Evolutionary conservation across 106 monocot species (phyloP), one percentile per base, ranked within the genome.

Genomic region (Dendrobium chrysotoxum): DNA sequence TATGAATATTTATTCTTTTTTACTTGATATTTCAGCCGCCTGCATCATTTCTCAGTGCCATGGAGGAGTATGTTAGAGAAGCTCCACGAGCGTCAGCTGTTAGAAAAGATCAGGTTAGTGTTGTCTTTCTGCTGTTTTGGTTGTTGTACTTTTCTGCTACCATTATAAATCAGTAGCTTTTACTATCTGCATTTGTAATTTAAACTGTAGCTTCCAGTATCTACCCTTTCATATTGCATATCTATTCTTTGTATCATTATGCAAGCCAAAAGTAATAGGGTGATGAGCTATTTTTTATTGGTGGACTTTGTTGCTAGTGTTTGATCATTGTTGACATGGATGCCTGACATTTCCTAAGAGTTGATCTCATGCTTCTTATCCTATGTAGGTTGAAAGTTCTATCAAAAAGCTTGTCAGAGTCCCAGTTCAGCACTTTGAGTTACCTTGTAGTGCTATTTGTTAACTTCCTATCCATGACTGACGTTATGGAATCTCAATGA

Each of bases 11-110:
- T 85, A 28, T 74, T 39, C 46, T 77, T 65, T 79, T 75, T 80
- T 78, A 77, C 4, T 61, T 76, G 61, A 75, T 78, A 79, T 84
- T 87, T 84, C 91, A 98, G 98, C 95, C 92, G 28, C 91, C 95
- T 50, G 84, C 89, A 67, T 99, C 98, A 67, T 94, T 95, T 88
- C 81, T 95, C 26, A 87, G 81, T 20, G 81, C 92, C 4, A 99
- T 95, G 98, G 98, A 95, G 88, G 92, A 95, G 30, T 95, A 93
- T 81, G 95, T 99, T 41, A 95, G 80, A 82, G 91, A 95, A 77
- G 98, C 91, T 81, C 95, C 92, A 57, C 81, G 87, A 70, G 47
- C 53, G 79, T 94, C 89, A 72, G 80, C 84, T 73, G 83, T 83
- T 72, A 86, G 70, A 50, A 92, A 88, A 85, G 84, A 90, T 80